Evolutionary conservation across 306 rosid species (phyloP), one percentile per base, ranked within the genome.

Genomic region (Lithocarpus polystachyus): DNA sequence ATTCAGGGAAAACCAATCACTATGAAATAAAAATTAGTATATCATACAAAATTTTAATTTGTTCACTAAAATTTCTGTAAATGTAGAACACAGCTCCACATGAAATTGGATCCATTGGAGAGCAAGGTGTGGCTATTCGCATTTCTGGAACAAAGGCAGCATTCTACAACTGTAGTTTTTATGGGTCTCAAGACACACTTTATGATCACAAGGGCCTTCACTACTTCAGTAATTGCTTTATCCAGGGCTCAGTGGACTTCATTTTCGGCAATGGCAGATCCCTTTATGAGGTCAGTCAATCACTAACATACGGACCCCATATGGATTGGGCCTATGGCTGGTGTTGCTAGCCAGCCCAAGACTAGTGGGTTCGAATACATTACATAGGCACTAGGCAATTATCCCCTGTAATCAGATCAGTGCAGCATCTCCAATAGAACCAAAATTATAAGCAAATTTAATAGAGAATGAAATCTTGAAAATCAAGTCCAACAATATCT

Each of bases 191-290:
- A 85, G 97, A 92, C 82, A 89, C 97, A 7, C 82, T 89, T 0
- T 92, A 92, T 56, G 97, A 92, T 71, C 95, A 90, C 79, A 90
- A 85, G 71, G 96, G 97, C 1, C 88, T 89, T 82, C 97, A 92
- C 81, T 90, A 83, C 79, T 92, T 92, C 87, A 78, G 77, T 23
- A 89, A 86, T 35, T 90, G 96, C 81, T 82, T 68, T 45, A 82
- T 90, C 84, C 90, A 90, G 78, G 97, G 97, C 79, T 86, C 97
- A 1, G 91, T 90, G 20, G 96, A 90, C 84, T 90, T 88, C 89
- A 89, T 92, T 75, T 92, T 88, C 31, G 91, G 97, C 74, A 82
- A 87, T 6, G 96, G 91, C 2, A 90, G 86, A 31, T 90, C 96
- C 82, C 84, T 89, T 51, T 88, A 88, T 26, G 90, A 92, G 90